Evolutionary conservation across 2,329 filamentous ascomycete species (phyloP).

Genomic region (Periconia digitata): DNA sequence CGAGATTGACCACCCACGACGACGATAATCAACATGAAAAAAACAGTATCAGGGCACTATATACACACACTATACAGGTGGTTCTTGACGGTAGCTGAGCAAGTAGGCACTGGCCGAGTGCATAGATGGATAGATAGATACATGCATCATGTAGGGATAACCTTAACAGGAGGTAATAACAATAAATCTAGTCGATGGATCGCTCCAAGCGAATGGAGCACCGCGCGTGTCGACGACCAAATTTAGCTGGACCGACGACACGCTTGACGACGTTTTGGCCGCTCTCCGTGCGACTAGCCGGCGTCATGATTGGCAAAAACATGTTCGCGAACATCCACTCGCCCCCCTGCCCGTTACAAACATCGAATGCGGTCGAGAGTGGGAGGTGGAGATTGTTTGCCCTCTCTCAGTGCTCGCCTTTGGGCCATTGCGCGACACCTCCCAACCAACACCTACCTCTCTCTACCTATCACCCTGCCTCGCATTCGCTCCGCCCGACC

Average conservation of each 20-base stretch:
- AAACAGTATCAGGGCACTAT: no score
- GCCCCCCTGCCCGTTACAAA: conserved; percentile 22
- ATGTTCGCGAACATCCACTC: conserved; percentile 18
- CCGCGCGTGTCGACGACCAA: background rate
- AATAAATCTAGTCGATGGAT: background rate
- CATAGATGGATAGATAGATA: background rate
- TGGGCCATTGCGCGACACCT: conserved; percentile 12
- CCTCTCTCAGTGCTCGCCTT: background rate
- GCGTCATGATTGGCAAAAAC: conserved; percentile 34
- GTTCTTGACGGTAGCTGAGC: no score
- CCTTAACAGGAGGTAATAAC: no score
- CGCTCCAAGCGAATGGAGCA: background rate
- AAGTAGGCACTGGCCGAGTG: no score
- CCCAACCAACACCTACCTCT: no score
- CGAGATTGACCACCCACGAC: no score
- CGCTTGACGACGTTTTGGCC: background rate
- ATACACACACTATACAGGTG: no score
- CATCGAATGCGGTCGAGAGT: background rate
- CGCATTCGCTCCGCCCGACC: conserved; percentile 10
- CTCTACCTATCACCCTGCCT: conserved; percentile 12
- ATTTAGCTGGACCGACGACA: background rate
- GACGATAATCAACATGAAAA: no score
- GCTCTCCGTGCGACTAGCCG: conserved; percentile 15
- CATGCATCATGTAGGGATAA: background rate
- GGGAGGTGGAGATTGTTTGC: conserved; percentile 40